Evolutionary conservation across 192 early-diverging fungal genomes (phyloP), one percentile per base, ranked within the genome.

Genomic region (Umbelopsis isabellina): DNA sequence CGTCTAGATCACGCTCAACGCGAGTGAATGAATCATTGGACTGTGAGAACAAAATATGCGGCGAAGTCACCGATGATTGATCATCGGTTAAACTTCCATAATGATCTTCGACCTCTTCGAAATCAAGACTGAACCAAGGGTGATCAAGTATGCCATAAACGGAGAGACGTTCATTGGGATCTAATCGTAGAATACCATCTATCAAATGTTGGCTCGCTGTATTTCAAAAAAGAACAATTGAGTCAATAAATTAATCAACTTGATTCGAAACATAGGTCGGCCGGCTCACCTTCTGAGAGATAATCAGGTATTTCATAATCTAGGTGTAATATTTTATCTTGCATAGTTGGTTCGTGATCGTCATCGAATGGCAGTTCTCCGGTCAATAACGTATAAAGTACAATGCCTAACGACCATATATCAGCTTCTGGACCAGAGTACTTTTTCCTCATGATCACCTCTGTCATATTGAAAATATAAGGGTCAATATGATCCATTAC

Each of bases 381-480:
- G 65, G 89, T 91, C 23, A 94, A 80, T 35, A 96, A 79, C 46
- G 94, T 92, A 75, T 93, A 97, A 25, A 94, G 85, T 66, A 98
- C 92, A 15, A 97, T 90, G 65, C 97, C 97, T 51, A 98, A 82
- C 20, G 91, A 92, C 96, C 96, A 99, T 68, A 99, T 84, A 85
- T 99, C 97, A 18, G 95, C 96, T 69, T 75, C 79, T 77, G 90
- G 86, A 11, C 93, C 93, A 50, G 87, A 87, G 69, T 94, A 93
- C 71, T 91, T 89, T 77, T 93, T 86, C 25, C 89, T 86, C 48
- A 80, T 46, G 30, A 93, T 87, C 64, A 94, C 90, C 73, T 94
- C 93, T 87, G 77, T 49, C 20, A 49, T 49, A 49, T 49, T 10
- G 12, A 49, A 21, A n/a, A n/a, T n/a, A 49, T 20, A 58, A 49